Base-by-base conservation (phyloP, 345 rosid species). In the Litchi chinensis region DNA sequence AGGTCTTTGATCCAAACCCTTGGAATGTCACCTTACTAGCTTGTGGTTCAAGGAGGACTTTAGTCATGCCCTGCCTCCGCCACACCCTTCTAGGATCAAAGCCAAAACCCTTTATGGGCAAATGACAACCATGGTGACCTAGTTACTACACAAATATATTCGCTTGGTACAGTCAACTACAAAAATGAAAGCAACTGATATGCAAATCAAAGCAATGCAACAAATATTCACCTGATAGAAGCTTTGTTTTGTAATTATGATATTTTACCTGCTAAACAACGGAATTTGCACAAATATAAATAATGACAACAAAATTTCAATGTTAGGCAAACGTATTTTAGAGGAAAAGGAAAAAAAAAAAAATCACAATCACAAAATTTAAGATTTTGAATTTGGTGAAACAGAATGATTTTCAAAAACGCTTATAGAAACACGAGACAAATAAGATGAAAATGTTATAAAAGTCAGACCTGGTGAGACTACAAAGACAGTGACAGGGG, bases 191-290 rank as follows among this genome's bases (percentile, higher is more conserved):
- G 43, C 6, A 7, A 18, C 18, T 26, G 24, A 19, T 16, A 19
- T 59, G 22, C 22, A 13, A 39, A 22, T 24, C 68, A 41, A 60
- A 22, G 54, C 22, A 22, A 59, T 21, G 21, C 9, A 74, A 24
- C 19, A 65, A 41, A 50, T 10, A 4, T 75, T 75, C 62, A 65
- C 78, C 78, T 1, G 63, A 65, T 19, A 65, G 28, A 18, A 32
- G n/a, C 44, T 65, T 15, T 9, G 32, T 6, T 48, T 43, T 46
- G 46, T 26, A 64, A 74, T 10, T 9, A 72, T 72, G 64, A 59
- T n/a, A 0, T 59, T 59, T 59, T 40, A 9, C 10, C 75, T 72
- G 50, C 48, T 3, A 74, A 44, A 19, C 37, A 6, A 13, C 21
- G 41, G 44, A 22, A 63, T 74, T 74, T 41, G 18, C 16, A 63